Evolutionary conservation across 148 eudicot genomes (phyloP).

Genomic region (Diospyros lotus): DNA sequence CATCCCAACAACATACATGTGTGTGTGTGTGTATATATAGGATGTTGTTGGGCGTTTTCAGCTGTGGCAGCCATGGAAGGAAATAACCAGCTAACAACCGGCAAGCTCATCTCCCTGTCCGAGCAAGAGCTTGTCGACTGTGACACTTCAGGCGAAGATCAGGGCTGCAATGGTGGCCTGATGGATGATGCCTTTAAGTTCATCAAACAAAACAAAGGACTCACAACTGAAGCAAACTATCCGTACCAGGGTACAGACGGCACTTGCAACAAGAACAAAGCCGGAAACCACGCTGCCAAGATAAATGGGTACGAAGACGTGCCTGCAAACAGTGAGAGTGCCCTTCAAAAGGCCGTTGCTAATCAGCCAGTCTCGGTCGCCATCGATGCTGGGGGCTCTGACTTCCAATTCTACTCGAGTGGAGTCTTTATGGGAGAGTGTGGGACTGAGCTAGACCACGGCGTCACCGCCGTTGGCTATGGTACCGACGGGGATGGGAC

Average conservation of each 20-base stretch:
- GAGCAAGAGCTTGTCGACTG: slow-evolving; percentile 7
- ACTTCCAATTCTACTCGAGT: not conserved
- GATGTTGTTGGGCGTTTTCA: slow-evolving; percentile 7
- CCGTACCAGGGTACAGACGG: slow-evolving; percentile 13
- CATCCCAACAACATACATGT: too few species aligned
- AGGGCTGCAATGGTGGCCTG: not conserved
- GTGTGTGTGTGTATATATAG: not conserved
- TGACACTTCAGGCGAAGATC: not conserved
- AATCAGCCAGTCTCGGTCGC: slow-evolving; percentile 16
- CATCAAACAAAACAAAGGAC: slow-evolving; percentile 1
- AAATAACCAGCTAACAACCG: not conserved
- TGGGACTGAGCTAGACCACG: not conserved
- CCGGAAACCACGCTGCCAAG: not conserved
- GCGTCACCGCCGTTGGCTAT: slow-evolving; percentile 1
- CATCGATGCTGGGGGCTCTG: not conserved
- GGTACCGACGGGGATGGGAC: not conserved
- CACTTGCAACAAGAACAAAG: slow-evolving; percentile 4
- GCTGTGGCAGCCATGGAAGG: slow-evolving; percentile 6
- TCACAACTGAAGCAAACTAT: slow-evolving; percentile 15
- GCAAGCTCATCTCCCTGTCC: not conserved
- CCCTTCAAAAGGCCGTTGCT: slow-evolving; percentile 12
- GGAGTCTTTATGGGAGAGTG: not conserved
- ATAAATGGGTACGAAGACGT: slow-evolving; percentile 5
- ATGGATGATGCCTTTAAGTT: slow-evolving; percentile 2
- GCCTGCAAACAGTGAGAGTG: slow-evolving; percentile 11